Conservation (phyloP, 1,284 basidiomycete genomes). For the Malassezia dermatis region DNA sequence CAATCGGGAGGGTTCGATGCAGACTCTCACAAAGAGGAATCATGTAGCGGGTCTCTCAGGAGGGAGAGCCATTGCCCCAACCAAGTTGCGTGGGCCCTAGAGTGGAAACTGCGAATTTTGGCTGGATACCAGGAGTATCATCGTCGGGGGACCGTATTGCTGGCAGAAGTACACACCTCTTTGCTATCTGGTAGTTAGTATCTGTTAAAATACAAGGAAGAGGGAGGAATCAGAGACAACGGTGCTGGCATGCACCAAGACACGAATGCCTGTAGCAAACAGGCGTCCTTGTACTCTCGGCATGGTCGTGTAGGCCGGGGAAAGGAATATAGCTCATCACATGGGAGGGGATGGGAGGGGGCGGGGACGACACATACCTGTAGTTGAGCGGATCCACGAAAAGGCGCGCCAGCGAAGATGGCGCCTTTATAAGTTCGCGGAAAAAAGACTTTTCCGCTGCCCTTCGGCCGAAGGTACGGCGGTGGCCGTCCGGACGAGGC, state of each 20-base stretch:
- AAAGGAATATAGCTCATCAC: slow-evolving; percentile 39
- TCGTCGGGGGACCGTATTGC: slow-evolving; percentile 28
- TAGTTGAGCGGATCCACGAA: background rate
- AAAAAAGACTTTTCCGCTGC: background rate
- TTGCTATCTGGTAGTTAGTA: background rate
- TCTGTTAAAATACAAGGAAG: slow-evolving; percentile 1
- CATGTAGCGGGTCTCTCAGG: slow-evolving; percentile 38
- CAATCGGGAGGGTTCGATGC: slow-evolving; percentile 44
- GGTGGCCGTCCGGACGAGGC: background rate
- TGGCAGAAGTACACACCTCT: background rate
- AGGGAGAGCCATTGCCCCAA: slow-evolving; percentile 44
- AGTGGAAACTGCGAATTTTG: slow-evolving; percentile 50
- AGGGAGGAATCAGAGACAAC: slow-evolving; percentile 35
- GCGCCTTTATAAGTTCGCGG: background rate
- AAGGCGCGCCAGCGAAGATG: background rate
- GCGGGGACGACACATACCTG: slow-evolving; percentile 2
- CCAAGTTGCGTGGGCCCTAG: slow-evolving; percentile 42
- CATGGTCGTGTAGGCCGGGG: slow-evolving; percentile 48
- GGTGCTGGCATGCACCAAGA: slow-evolving; percentile 48
- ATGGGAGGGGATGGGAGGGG: background rate
- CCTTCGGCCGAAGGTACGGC: background rate
- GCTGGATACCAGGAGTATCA: slow-evolving; percentile 48
- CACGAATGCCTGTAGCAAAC: slow-evolving; percentile 37
- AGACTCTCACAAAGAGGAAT: slow-evolving; percentile 34
- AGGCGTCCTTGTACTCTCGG: slow-evolving; percentile 47